Evolutionary conservation across 2,329 filamentous ascomycete genomes (phyloP).

Genomic region (Penicillium frequentans): DNA sequence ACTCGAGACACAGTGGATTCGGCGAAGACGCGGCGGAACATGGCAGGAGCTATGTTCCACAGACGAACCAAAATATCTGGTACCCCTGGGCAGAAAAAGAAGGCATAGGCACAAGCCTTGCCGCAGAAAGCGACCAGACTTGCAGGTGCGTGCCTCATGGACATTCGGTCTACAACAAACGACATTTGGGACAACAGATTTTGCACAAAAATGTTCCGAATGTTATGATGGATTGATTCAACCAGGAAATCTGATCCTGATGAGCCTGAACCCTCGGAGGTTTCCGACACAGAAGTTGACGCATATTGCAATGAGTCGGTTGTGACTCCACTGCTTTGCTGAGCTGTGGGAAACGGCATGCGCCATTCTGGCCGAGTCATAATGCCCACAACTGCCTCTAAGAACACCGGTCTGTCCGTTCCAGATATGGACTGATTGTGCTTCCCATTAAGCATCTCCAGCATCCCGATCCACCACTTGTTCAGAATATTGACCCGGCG

Average conservation of each 20-base stretch:
- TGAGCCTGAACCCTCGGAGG: slow-evolving; percentile 58
- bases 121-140: slow-evolving; percentile 82
- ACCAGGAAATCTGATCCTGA: slow-evolving; percentile 66
- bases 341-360: slow-evolving; percentile 64
- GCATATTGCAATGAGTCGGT: slow-evolving; percentile 35
- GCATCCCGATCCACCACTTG: slow-evolving; percentile 83
- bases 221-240: slow-evolving; percentile 80
- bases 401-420: slow-evolving; percentile 76
- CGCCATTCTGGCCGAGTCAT: slow-evolving; percentile 92
- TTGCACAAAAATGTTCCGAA: slow-evolving; percentile 80
- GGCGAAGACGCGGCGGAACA: slow-evolving; percentile 69
- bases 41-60: slow-evolving; percentile 70
- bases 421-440: slow-evolving; percentile 76
- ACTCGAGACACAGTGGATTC: slow-evolving; percentile 66
- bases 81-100: slow-evolving; percentile 86
- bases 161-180: slow-evolving; percentile 87
- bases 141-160: slow-evolving; percentile 68
- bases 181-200: slow-evolving; percentile 81
- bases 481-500: slow-evolving; percentile 76
- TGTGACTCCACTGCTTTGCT: slow-evolving; percentile 39
- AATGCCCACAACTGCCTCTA: slow-evolving; percentile 75
- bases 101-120: slow-evolving; percentile 88
- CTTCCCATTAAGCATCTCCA: slow-evolving; percentile 77
- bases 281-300: slow-evolving; percentile 50
- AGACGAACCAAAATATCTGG: slow-evolving; percentile 79